Base-by-base conservation (phyloP, 129 eudicot genomes). In the Scalesia atractyloides region DNA sequence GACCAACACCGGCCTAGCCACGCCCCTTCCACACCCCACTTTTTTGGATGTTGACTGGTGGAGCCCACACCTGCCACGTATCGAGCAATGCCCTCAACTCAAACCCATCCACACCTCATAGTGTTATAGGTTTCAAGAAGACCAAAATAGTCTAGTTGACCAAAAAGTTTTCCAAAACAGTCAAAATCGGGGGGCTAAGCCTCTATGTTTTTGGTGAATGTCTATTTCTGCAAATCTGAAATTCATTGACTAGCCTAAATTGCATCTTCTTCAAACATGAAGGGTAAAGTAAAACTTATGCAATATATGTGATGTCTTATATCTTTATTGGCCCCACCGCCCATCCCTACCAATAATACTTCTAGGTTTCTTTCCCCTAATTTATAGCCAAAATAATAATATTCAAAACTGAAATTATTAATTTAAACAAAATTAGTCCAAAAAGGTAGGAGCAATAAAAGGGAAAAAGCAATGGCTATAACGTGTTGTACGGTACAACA, bases 401-500 rank as follows among this genome's bases (percentile, higher is more conserved):
- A 36, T 49, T 61, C 30, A 44, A 77, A 64, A 71, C 64, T n/a
- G n/a, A 65, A 60, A 65, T 69, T 46, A 13, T 59, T 49, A 48
- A 64, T 6, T 59, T 59, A 20, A 48, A 62, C 62, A 33, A 37
- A 73, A 73, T 69, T 49, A 50, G 64, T 64, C 26, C 71, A 34
- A 72, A 72, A 72, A 71, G 66, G 34, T 14, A 56, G 66, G 76
- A 57, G 52, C 68, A 22, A 58, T 49, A 61, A 36, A 36, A 34
- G 57, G 66, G 16, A 48, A 41, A 72, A 69, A 37, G 41, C 65
- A 53, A 65, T 12, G 54, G 79, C 73, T 75, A 70, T 73, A 53
- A 65, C 66, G 3, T 51, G 48, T 78, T 62, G 82, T 78, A 78
- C 82, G 34, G 77, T 78, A 70, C 82, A 78, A 70, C 77, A 70